Evolutionary conservation across 208 protist species (phyloP), one percentile per base, ranked within the genome.

Genomic region (Lotmaria passim): DNA sequence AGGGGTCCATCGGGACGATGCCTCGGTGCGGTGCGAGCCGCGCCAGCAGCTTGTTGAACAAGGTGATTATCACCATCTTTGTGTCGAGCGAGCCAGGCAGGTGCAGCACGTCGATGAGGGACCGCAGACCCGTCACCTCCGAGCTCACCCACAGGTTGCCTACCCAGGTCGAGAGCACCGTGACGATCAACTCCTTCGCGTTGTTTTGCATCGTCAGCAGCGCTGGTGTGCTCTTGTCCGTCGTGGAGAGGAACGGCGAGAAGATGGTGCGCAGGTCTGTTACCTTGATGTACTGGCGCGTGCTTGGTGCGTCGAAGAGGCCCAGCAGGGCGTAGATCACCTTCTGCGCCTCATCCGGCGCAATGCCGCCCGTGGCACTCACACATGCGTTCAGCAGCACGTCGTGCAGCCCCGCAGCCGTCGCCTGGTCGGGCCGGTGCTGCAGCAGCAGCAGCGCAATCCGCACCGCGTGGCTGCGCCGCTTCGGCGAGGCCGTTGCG

Each of bases 21-120:
- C 92, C 92, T 31, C 92, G 80, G 47, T 96, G 92, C 24, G 92
- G 87, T 23, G 92, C 92, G 31, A 96, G 70, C 6, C 81, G 81
- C 14, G 48, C 65, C 26, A 96, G 68, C 24, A 96, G 60, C 51
- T 88, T 87, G 74, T 93, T 93, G 71, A 94, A 95, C 38, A 96
- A 59, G 17, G 83, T 90, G 23, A 96, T 68, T 59, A 96, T 78
- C n/a, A 96, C 78, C 79, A 96, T 90, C 55, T 93, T 93, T 19
- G 86, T 81, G 59, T 96, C 92, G 15, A 93, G 38, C 36, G 92
- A 81, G 26, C 87, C 86, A 26, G 92, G 92, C 43, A 96, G 82
- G 55, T 94, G 83, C 34, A 96, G 73, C 26, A 96, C 48, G 57
- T 96, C 87, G 58, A 92, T 90, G 26, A 96, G 55, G 1, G 92